Conservation (phyloP, 495 filamentous ascomycete species). For the Neurospora sp. region DNA sequence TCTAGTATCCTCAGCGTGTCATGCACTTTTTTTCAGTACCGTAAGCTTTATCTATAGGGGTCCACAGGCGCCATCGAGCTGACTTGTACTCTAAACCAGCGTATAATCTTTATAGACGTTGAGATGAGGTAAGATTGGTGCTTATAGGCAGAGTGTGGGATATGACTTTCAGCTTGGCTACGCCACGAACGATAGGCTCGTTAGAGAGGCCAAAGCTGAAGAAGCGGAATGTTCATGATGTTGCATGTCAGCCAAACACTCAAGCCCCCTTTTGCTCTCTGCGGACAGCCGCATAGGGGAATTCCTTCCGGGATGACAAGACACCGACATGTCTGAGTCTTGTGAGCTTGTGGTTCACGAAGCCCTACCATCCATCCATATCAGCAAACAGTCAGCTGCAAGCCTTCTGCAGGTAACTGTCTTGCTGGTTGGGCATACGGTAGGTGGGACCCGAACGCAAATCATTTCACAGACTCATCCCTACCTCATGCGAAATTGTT, state of each 20-base stretch:
- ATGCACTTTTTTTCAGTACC: not conserved
- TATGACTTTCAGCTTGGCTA: not conserved
- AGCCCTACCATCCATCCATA: not conserved
- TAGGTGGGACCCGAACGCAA: not conserved
- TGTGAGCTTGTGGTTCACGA: not conserved
- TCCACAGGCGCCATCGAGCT: not conserved
- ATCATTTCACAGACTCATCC: not conserved
- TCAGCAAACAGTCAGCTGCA: not conserved
- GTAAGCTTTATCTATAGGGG: not conserved
- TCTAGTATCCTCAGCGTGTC: not conserved
- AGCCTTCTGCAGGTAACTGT: not conserved
- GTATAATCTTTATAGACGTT: not conserved
- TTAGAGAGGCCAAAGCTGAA: not conserved
- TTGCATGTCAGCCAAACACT: not conserved
- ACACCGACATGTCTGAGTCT: not conserved
- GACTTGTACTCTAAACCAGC: not conserved
- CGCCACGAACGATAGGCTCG: not conserved
- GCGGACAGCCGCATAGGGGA: not conserved
- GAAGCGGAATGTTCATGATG: not conserved
- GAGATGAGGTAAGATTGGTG: not conserved
- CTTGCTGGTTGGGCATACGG: not conserved
- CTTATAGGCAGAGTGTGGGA: not conserved
- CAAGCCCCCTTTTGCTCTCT: not conserved
- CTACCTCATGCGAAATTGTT: not conserved
- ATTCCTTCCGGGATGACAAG: not conserved